Evolutionary conservation across 352 stramenopile genomes (phyloP), one percentile per base, ranked within the genome.

Genomic region (Globisporangium abappressorium): DNA sequence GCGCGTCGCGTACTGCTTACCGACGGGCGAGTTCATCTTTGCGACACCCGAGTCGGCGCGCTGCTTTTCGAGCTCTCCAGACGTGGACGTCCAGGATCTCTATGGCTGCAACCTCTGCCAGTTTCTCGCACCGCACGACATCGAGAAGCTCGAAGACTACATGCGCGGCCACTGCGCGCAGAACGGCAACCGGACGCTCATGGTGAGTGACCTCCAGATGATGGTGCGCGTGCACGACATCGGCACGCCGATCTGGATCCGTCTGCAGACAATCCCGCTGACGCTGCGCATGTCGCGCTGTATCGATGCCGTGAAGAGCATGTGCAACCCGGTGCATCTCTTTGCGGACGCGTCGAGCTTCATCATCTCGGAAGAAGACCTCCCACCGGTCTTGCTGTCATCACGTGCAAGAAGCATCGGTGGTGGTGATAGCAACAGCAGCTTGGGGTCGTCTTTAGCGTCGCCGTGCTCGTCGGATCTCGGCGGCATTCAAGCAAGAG

Each of bases 321-420:
- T 79, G 30, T 62, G 81, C 28, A 76, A 73, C 26, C 74, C 56
- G 22, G 54, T 78, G n/a, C 64, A 85, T 12, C 66, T 76, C 46
- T 95, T 93, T 58, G 83, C 82, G 0, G 84, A 95, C 70, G 77
- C 77, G 33, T 92, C 85, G 1, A 89, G 78, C 54, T 93, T 95
- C 60, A 80, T 93, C 57, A 73, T 93, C 1, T 80, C 74, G 4
- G 80, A 93, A 33, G 80, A 90, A 58, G 87, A 93, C 41, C 72
- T 92, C 22, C 62, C 70, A 20, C 69, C 64, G 12, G 67, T 89
- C 12, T 62, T 86, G 66, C 64, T 54, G 47, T 79, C 66, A 30
- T 65, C 6, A 30, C 60, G 30, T 43, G 14, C 33, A 18, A 65
- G 14, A n/a, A 61, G 64, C 30, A 70, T 36, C 5, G 67, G 43